These are phyloP conservation scores for Pseudogymnoascus sp. DNA, from an alignment of 2,329 filamentous ascomycete genomes.

Conservation along the genomic window DNA sequence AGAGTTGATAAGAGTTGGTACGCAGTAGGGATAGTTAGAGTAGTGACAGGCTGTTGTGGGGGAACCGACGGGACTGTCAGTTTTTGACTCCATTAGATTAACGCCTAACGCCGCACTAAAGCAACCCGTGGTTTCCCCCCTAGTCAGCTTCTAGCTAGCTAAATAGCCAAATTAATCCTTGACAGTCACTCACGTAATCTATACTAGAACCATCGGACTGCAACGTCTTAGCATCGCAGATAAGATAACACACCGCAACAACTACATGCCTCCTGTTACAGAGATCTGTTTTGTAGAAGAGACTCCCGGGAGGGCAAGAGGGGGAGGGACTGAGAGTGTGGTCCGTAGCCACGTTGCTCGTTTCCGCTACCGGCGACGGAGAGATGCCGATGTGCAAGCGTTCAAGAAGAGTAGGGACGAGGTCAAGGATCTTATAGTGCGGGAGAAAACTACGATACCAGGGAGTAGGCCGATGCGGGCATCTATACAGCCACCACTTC, in stretches of 20 bases:
- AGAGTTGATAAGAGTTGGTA: no score
- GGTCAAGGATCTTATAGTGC: not conserved
- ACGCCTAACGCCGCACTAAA: no score
- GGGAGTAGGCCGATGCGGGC: not conserved
- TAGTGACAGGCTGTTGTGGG: no score
- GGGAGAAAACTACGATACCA: not conserved
- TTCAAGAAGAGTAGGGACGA: not conserved
- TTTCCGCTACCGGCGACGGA: not conserved
- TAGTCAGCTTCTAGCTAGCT: no score
- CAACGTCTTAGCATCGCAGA: not conserved
- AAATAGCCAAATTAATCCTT: no score
- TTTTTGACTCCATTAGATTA: no score
- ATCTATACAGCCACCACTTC: not conserved
- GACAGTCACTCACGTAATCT: no score
- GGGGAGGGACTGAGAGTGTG: not conserved
- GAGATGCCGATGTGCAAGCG: slow-evolving; percentile 1
- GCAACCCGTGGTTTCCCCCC: no score
- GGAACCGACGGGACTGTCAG: no score
- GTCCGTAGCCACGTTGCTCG: slow-evolving; percentile 6
- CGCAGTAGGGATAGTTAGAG: no score
- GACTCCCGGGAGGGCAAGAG: not conserved
- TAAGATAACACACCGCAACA: not conserved
- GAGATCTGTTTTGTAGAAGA: not conserved
- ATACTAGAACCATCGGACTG: not conserved
- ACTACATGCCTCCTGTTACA: not conserved